A percentile compares a stretch with the other conserved stretches of the same genome.
These are phyloP conservation scores for Plantago coronopus DNA, from an alignment of 305 asterid genomes.

Conservation along the genomic window DNA sequence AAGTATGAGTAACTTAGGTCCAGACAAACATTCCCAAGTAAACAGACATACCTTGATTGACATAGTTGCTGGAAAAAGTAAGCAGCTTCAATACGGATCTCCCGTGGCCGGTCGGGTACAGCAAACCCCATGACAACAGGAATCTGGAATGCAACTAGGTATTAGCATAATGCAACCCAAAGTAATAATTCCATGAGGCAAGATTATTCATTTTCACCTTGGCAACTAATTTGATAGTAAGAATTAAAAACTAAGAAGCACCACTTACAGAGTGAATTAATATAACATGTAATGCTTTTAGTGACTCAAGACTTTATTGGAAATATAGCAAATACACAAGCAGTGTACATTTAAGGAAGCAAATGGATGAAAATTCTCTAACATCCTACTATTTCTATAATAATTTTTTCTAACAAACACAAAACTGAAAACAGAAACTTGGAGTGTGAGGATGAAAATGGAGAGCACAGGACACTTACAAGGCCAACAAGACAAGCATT, in stretches of 20 bases:
- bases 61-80: conserved; percentile 93
- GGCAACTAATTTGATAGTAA: too few species aligned
- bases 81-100: conserved; percentile 98
- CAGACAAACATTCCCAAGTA: conserved; percentile 13
- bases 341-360: too few species aligned
- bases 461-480: conserved; percentile 48
- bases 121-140: conserved; percentile 96
- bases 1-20: conserved; percentile 14
- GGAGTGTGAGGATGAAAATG: not conserved
- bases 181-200: not conserved
- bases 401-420: too few species aligned
- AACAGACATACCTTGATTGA: conserved; percentile 72
- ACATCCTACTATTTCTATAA: too few species aligned
- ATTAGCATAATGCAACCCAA: not conserved
- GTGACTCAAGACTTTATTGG: too few species aligned
- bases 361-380: too few species aligned
- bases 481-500: conserved; percentile 98
- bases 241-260: too few species aligned
- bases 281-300: not conserved
- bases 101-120: conserved; percentile 85
- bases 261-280: not conserved
- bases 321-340: too few species aligned
- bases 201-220: too few species aligned
- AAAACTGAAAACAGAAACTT: too few species aligned
- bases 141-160: conserved; percentile 46